A percentile compares a stretch with the other conserved stretches of the same genome.
These are phyloP conservation scores for Colletotrichum tamarilloi DNA, from an alignment of 2,329 filamentous ascomycete genomes.

Conservation along the genomic window DNA sequence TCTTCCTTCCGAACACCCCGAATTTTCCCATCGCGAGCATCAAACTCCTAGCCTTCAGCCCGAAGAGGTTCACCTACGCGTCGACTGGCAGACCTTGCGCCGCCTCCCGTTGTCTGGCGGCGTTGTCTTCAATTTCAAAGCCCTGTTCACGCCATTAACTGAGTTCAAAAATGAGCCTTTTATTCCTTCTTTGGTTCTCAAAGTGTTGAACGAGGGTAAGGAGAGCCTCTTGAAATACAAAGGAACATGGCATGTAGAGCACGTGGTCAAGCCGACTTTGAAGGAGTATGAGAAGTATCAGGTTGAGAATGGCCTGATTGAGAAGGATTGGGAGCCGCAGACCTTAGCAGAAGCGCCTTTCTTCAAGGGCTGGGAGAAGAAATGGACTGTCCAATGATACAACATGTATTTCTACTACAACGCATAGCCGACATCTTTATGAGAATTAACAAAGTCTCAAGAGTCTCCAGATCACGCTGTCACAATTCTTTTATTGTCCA, in stretches of 20 bases:
- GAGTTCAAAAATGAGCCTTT: conserved; percentile 79
- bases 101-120: conserved; percentile 80
- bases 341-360: conserved; percentile 82
- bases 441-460: not conserved
- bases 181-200: conserved; percentile 75
- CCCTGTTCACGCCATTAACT: conserved; percentile 79
- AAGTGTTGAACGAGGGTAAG: conserved; percentile 77
- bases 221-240: conserved; percentile 81
- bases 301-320: conserved; percentile 68
- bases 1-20: conserved; percentile 75
- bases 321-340: conserved; percentile 70
- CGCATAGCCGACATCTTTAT: not conserved
- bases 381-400: conserved; percentile 61
- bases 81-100: conserved; percentile 90
- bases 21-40: conserved; percentile 67
- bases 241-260: conserved; percentile 82
- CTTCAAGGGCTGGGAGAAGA: conserved; percentile 80
- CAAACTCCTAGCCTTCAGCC: conserved; percentile 68
- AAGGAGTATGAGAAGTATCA: conserved; percentile 75
- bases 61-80: conserved; percentile 74
- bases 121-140: conserved; percentile 90
- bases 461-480: not conserved
- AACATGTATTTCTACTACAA: too few relatives aligned
- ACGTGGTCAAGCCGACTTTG: conserved; percentile 74
- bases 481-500: not conserved